phyloP scores from a whole-genome alignment of 371 early-diverging fungal genomes.

The Mucor mucedo region DNA sequence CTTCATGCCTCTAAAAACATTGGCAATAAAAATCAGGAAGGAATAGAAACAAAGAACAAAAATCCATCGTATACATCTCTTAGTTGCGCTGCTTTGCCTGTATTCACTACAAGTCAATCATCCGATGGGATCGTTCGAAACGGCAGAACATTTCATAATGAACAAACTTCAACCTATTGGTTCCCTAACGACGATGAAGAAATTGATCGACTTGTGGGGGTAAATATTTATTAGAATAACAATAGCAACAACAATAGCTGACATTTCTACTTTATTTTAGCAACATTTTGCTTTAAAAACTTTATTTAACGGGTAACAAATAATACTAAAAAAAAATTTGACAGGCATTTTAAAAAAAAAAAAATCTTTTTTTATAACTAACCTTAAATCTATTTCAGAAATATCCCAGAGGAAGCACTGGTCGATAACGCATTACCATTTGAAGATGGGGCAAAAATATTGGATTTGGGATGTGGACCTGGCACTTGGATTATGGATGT shows the following conservation, averaged over 20 bases:
- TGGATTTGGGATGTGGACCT: constrained; percentile 60
- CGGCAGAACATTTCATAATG: constrained; percentile 32
- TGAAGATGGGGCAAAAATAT: constrained; percentile 26
- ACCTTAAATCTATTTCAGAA: constrained; percentile 6
- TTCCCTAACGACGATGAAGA: constrained; percentile 38
- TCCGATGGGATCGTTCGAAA: constrained; percentile 11
- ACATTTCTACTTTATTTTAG: constrained; percentile 17
- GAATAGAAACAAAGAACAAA: background rate
- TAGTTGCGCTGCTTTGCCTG: background rate
- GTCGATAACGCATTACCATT: background rate
- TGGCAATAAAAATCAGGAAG: background rate
- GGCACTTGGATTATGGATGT: constrained; percentile 67
- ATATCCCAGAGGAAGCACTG: constrained; percentile 18
- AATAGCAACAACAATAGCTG: background rate
- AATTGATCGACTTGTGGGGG: constrained; percentile 33
- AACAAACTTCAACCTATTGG: constrained; percentile 27
- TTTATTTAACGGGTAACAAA: constrained; percentile 32
- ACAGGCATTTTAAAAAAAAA: background rate
- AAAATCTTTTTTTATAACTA: background rate
- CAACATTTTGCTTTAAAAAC: constrained; percentile 43
- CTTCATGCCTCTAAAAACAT: background rate
- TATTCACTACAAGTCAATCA: constrained; percentile 17
- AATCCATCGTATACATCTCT: background rate
- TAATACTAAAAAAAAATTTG: background rate
- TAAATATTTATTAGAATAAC: background rate